A percentile compares a stretch with the other conserved stretches of the same genome.
These are phyloP conservation scores for Mycena venus DNA, from an alignment of 768 basidiomycete species.

Conservation along the genomic window DNA sequence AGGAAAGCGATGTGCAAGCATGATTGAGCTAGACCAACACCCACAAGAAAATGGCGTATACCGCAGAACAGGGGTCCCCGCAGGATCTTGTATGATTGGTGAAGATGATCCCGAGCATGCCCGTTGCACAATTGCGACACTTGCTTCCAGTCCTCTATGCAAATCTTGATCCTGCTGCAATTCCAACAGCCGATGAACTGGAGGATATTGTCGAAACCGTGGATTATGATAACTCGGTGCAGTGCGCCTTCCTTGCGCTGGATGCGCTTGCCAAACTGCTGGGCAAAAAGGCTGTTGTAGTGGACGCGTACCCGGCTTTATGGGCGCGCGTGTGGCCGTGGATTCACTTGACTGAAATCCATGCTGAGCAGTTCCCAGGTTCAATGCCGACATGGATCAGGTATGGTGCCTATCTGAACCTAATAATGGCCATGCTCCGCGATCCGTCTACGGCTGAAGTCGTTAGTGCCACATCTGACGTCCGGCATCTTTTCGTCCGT, in stretches of 20 bases:
- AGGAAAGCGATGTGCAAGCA: background rate
- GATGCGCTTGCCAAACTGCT: background rate
- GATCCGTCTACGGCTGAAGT: background rate
- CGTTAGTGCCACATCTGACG: background rate
- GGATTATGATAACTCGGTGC: background rate
- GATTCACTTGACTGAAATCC: background rate
- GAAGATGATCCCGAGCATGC: background rate
- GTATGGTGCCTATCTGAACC: background rate
- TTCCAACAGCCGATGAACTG: background rate
- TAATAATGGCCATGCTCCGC: background rate
- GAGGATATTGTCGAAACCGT: background rate
- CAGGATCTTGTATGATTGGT: background rate
- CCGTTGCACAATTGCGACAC: background rate
- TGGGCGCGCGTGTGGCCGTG: background rate
- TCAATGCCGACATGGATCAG: background rate
- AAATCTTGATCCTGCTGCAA: background rate
- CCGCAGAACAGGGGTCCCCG: background rate
- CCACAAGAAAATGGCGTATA: background rate
- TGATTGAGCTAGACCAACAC: background rate
- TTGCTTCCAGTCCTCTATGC: background rate
- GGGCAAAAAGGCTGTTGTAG: background rate
- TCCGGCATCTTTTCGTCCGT: background rate
- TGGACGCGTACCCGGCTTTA: background rate
- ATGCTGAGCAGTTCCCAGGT: background rate
- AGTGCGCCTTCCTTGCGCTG: background rate